A percentile compares a stretch with the other conserved stretches of the same genome.
Evolutionary conservation across 2,329 filamentous ascomycete genomes (phyloP).

Genomic region (Raffaelea deltoideospora): DNA sequence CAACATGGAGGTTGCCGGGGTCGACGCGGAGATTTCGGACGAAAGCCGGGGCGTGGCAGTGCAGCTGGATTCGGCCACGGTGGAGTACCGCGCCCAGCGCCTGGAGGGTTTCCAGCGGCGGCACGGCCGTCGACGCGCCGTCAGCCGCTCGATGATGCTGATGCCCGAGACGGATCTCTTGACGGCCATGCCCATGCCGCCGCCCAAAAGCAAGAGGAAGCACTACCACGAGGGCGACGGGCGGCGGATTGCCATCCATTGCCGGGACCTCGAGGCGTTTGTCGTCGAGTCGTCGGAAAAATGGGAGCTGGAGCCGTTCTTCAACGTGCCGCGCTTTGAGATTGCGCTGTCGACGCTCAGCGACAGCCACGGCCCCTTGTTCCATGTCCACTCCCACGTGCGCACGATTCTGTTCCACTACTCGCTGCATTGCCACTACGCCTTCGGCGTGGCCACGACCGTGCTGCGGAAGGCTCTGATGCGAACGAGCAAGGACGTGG

Average conservation of each 20-base stretch:
- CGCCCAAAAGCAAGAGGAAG: constrained; percentile 42
- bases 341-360: constrained; percentile 71
- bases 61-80: constrained; percentile 74
- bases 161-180: constrained; percentile 53
- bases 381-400: constrained; percentile 72
- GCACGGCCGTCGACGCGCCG: constrained; percentile 52
- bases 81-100: constrained; percentile 77
- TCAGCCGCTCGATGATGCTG: constrained; percentile 51
- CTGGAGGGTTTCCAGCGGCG: constrained; percentile 47
- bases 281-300: constrained; percentile 78
- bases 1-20: constrained; percentile 76
- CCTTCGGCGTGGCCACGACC: constrained; percentile 64
- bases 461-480: constrained; percentile 60
- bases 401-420: constrained; percentile 73
- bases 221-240: constrained; percentile 53
- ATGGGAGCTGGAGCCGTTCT: constrained; percentile 72
- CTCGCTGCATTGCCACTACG: constrained; percentile 87
- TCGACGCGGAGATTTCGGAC: constrained; percentile 70
- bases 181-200: constrained; percentile 31
- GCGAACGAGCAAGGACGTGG: constrained; percentile 28
- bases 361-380: constrained; percentile 73
- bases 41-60: constrained; percentile 71
- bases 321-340: constrained; percentile 77
- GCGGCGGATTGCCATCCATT: constrained; percentile 64
- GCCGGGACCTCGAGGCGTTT: constrained; percentile 74